Conservation (phyloP, 2,329 filamentous ascomycete genomes). For the Beauveria medogensis region DNA sequence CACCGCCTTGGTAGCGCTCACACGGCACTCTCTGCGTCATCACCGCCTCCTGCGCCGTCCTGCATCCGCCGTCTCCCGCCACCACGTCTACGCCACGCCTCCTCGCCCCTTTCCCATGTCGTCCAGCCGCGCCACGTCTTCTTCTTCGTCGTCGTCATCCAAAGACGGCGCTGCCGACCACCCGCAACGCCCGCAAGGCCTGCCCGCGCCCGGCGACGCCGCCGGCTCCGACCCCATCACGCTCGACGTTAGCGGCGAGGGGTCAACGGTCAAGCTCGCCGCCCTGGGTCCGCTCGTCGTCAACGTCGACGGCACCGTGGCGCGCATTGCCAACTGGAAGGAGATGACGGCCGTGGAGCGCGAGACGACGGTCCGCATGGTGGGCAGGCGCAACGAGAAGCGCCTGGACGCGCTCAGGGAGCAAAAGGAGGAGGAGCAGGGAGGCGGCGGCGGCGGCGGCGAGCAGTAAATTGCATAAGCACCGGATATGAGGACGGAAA, state of each 20-base stretch:
- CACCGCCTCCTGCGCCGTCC: not conserved
- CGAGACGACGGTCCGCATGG: slow-evolving; percentile 55
- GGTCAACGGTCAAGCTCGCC: slow-evolving; percentile 48
- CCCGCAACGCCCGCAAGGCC: slow-evolving; percentile 11
- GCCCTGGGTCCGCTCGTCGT: slow-evolving; percentile 66
- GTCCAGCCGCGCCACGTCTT: not conserved
- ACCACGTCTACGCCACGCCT: not conserved
- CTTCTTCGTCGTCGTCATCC: not conserved
- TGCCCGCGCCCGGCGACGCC: slow-evolving; percentile 20
- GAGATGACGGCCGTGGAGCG: slow-evolving; percentile 62
- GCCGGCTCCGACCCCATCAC: slow-evolving; percentile 14
- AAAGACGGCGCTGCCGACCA: not conserved
- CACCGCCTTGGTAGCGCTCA: not conserved
- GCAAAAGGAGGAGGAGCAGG: slow-evolving; percentile 10
- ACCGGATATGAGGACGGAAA: no score
- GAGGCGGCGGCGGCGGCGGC: not conserved
- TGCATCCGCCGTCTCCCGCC: not conserved
- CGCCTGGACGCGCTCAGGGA: slow-evolving; percentile 45
- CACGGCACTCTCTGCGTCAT: slow-evolving; percentile 1
- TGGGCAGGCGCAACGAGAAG: slow-evolving; percentile 61
- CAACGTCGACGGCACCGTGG: slow-evolving; percentile 62
- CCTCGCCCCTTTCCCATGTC: not conserved
- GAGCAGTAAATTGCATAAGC: not conserved
- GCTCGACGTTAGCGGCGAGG: slow-evolving; percentile 26
- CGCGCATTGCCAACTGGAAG: slow-evolving; percentile 64